Conservation (phyloP, 257 asterid species). For the Forsythia suspensa region DNA sequence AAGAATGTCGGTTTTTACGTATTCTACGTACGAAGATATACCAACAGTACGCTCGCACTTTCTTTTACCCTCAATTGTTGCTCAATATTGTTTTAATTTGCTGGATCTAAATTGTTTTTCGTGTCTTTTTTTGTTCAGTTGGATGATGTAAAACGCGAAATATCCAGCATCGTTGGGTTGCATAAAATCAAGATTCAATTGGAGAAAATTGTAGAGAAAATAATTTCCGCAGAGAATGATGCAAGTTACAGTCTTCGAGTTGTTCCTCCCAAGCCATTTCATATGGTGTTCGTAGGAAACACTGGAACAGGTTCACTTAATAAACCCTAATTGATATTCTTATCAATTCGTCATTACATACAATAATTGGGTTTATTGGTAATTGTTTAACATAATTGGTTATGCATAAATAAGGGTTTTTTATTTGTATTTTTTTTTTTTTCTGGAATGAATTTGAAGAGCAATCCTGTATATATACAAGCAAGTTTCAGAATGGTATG, state of each 20-base stretch:
- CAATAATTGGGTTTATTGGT: neutral
- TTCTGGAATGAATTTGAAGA: neutral
- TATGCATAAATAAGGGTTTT: neutral
- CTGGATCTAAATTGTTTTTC: neutral
- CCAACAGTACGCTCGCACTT: neutral
- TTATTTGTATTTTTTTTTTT: neutral
- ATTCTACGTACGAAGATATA: neutral
- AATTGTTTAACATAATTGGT: neutral
- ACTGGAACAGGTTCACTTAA: slow-evolving; percentile 42
- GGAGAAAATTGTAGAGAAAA: slow-evolving; percentile 38
- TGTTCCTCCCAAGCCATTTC: slow-evolving; percentile 57
- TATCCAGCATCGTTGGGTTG: slow-evolving; percentile 40
- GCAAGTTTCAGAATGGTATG: neutral
- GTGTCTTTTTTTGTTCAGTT: slow-evolving; percentile 20
- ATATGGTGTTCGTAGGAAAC: slow-evolving; percentile 55
- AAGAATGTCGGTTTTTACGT: neutral
- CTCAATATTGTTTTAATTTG: neutral
- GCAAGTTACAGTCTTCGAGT: slow-evolving; percentile 40
- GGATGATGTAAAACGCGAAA: slow-evolving; percentile 46
- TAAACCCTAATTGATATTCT: neutral
- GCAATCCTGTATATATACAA: neutral
- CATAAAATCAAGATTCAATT: slow-evolving; percentile 40
- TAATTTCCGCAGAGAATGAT: slow-evolving; percentile 37
- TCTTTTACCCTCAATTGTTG: neutral
- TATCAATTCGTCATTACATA: neutral